Evolutionary conservation across 768 basidiomycete genomes (phyloP), one percentile per base, ranked within the genome.

Genomic region (Lactarius sp.): DNA sequence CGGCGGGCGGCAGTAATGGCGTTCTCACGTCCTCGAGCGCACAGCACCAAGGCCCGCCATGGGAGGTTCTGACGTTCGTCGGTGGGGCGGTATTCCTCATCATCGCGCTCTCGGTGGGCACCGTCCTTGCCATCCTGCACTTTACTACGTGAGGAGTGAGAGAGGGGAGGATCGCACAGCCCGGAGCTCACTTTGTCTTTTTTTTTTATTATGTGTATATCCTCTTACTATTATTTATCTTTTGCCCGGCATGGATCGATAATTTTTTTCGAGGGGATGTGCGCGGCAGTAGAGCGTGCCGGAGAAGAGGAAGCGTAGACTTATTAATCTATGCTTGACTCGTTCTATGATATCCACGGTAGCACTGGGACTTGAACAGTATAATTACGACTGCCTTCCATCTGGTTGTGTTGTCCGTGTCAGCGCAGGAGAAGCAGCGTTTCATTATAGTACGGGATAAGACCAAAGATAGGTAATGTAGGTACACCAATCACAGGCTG

Each of bases 1-100:
- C 56, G 3, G 49, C 18, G 36, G 51, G 57, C 47, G 50, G 44
- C n/a, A 27, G 13, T 3, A 55, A 65, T 8, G 58, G 63, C 1
- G 6, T 61, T 37, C 27, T 64, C 2, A 34, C 60, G 33, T 16
- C 49, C 9, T 31, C 51, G 3, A 31, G 20, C 7, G 34, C 27
- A 8, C 54, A 57, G 53, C 51, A 53, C 68, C 4, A 54, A 47
- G 44, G 63, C 68, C 54, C 76, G 70, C 56, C 75, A 71, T 62
- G 50, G 63, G 68, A 71, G 44, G 39, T 72, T 10, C 18, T 70
- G 20, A 20, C 49, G 41, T 66, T 67, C 49, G 65, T 71, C 52
- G 67, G 55, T 22, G 62, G 49, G 3, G 65, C 62, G 27, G 62
- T 73, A 27, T 47, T 59, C 58, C 53, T 66, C 41, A 51, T 73